phyloP scores from a whole-genome alignment of 495 filamentous ascomycete genomes.

The Choiromyces venosus region DNA sequence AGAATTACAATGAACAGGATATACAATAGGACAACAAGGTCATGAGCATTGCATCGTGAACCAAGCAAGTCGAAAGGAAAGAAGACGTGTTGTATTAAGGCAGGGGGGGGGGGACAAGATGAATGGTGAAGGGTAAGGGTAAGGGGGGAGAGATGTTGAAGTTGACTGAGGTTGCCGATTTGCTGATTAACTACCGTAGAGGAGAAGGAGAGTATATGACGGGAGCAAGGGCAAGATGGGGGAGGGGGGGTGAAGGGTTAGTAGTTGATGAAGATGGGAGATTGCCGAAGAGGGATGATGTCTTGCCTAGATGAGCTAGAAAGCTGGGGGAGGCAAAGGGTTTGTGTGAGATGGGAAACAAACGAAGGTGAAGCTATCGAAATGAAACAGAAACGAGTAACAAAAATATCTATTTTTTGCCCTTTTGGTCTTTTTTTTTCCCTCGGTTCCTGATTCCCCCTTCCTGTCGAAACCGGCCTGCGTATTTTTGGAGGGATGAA shows the following conservation, averaged over 20 bases:
- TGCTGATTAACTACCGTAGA: constrained; percentile 7
- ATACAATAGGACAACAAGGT: constrained; percentile 28
- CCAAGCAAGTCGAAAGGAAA: constrained; percentile 7
- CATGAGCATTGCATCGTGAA: constrained; percentile 40
- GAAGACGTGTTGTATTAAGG: background rate
- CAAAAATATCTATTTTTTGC: background rate
- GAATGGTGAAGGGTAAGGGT: constrained; percentile 19
- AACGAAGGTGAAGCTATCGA: background rate
- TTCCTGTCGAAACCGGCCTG: background rate
- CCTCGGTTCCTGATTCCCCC: background rate
- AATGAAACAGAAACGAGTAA: constrained; percentile 1
- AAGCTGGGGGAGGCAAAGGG: background rate
- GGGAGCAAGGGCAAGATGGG: constrained; percentile 10
- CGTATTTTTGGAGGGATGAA: constrained; percentile 2
- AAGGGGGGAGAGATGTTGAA: constrained; percentile 9
- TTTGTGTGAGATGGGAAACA: background rate
- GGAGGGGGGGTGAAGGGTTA: background rate
- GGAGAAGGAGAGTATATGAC: constrained; percentile 12
- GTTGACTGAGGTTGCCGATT: constrained; percentile 18
- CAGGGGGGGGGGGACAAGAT: constrained; percentile 10
- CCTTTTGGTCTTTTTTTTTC: background rate
- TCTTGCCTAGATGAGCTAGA: background rate
- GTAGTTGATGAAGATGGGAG: background rate
- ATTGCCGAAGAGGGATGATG: background rate
- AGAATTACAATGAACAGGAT: constrained; percentile 34